Percentiles rank a stretch among this genome's conserved stretches.
These are phyloP conservation scores for Moesziomyces antarcticus DNA, from an alignment of 1,284 basidiomycete genomes.

Conservation along the genomic window DNA sequence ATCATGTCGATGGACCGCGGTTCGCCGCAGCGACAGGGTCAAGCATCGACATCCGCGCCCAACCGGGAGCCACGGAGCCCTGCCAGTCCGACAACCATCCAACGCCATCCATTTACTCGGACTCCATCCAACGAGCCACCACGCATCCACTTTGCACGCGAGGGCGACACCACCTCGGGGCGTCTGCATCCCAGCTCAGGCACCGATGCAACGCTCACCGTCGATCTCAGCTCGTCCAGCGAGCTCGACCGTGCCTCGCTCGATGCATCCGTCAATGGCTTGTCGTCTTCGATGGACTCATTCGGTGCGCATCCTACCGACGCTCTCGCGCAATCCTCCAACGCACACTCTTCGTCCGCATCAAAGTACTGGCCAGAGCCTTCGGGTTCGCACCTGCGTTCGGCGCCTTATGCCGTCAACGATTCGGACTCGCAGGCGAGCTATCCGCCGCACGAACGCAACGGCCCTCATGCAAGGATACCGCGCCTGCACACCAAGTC, in stretches of 20 bases:
- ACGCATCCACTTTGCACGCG: constrained; percentile 30
- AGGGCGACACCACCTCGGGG: not conserved
- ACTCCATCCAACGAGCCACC: constrained; percentile 41
- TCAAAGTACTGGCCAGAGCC: constrained; percentile 36
- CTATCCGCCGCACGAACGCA: constrained; percentile 13
- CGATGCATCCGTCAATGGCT: constrained; percentile 15
- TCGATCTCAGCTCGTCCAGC: constrained; percentile 26
- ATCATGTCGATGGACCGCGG: constrained; percentile 16
- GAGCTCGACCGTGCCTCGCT: constrained; percentile 13
- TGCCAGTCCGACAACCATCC: constrained; percentile 12
- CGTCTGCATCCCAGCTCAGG: constrained; percentile 2
- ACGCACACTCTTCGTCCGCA: constrained; percentile 1
- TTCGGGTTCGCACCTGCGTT: constrained; percentile 6
- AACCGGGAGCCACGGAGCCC: not conserved
- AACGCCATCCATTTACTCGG: constrained; percentile 34
- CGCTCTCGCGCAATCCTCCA: not conserved
- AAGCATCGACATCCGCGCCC: not conserved
- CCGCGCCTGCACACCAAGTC: constrained; percentile 21
- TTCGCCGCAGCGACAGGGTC: constrained; percentile 11
- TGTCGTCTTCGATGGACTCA: constrained; percentile 13
- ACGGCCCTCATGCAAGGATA: constrained; percentile 18
- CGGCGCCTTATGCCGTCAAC: constrained; percentile 8
- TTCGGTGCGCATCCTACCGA: not conserved
- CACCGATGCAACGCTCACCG: constrained; percentile 18
- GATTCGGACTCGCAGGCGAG: constrained; percentile 4